Percentiles rank a stretch among this genome's conserved stretches.
These are phyloP conservation scores for Hura crepitans DNA, from an alignment of 441 rosid species.

Conservation along the genomic window DNA sequence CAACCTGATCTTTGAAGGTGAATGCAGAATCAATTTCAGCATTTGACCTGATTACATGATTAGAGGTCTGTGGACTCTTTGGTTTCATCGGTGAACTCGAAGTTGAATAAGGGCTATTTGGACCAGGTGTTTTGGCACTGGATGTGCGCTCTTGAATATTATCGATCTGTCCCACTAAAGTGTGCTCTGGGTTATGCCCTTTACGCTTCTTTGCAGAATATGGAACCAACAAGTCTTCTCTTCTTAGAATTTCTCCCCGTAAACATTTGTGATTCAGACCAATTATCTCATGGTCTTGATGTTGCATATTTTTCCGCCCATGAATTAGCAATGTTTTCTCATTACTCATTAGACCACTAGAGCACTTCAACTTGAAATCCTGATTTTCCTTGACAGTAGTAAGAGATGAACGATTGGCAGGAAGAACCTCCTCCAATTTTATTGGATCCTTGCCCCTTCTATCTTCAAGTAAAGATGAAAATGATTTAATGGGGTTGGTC, in stretches of 20 bases:
- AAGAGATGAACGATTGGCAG: conserved; percentile 73
- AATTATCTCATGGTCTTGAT: conserved; percentile 32
- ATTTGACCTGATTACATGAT: conserved; percentile 25
- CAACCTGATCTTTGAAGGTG: conserved; percentile 28
- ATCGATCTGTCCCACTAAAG: conserved; percentile 16
- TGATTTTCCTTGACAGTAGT: conserved; percentile 33
- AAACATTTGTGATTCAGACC: conserved; percentile 35
- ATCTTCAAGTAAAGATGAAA: conserved; percentile 38
- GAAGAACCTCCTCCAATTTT: conserved; percentile 48
- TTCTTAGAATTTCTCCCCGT: conserved; percentile 33
- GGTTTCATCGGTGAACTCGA: conserved; percentile 36
- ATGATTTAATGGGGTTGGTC: conserved; percentile 24
- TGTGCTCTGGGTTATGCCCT: conserved; percentile 32
- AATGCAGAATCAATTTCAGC: conserved; percentile 33
- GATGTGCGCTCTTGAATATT: conserved; percentile 28
- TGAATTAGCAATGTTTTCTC: conserved; percentile 38
- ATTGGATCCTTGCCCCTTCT: conserved; percentile 38
- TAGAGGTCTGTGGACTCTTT: conserved; percentile 29
- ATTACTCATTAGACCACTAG: conserved; percentile 29
- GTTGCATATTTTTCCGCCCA: conserved; percentile 36
- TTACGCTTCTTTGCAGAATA: conserved; percentile 57
- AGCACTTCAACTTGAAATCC: conserved; percentile 40
- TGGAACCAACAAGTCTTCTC: conserved; percentile 33
- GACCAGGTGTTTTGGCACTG: conserved; percentile 30
- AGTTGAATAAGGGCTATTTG: conserved; percentile 24